Conservation (phyloP, 164 flowering plant species). For the Nymphaea colorata region DNA sequence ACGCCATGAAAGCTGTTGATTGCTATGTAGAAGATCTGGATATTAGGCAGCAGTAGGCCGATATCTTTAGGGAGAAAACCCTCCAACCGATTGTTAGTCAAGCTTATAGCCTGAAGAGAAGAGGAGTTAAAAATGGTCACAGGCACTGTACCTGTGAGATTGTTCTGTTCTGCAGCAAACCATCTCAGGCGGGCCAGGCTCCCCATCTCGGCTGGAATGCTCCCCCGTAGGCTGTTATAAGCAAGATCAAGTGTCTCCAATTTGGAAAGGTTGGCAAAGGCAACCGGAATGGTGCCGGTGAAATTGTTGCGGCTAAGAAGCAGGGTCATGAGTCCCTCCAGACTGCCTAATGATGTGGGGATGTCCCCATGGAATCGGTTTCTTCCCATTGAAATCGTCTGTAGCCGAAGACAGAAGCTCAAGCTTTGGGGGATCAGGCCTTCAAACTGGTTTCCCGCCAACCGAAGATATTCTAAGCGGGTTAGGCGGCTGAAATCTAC, state of each 20-base stretch:
- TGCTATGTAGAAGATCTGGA: slow-evolving; percentile 4
- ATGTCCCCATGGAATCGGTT: slow-evolving; percentile 10
- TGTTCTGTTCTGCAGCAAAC: slow-evolving; percentile 1
- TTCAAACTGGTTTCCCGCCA: slow-evolving; percentile 6
- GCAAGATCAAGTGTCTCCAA: slow-evolving; percentile 1
- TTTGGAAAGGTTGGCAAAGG: slow-evolving; percentile 6
- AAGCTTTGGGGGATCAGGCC: slow-evolving; percentile 10
- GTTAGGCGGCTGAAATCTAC: slow-evolving; percentile 5
- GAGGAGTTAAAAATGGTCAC: slow-evolving; percentile 5
- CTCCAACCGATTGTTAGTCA: slow-evolving; percentile 1
- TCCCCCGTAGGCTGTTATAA: slow-evolving; percentile 5
- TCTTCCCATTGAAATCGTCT: background rate
- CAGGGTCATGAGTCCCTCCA: slow-evolving; percentile 6
- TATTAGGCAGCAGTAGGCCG: slow-evolving; percentile 6
- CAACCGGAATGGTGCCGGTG: slow-evolving; percentile 5
- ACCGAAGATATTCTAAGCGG: slow-evolving; percentile 2
- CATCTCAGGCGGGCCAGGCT: background rate
- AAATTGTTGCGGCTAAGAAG: slow-evolving; percentile 7
- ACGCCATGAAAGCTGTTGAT: slow-evolving; percentile 7
- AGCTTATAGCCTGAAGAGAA: background rate
- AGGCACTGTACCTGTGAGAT: slow-evolving; percentile 5
- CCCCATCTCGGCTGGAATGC: slow-evolving; percentile 7
- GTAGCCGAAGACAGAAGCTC: slow-evolving; percentile 3
- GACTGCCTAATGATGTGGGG: slow-evolving; percentile 5
- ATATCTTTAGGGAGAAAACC: slow-evolving; percentile 8